Base-by-base conservation (phyloP, 257 asterid species). In the Ligustrum vulgare region DNA sequence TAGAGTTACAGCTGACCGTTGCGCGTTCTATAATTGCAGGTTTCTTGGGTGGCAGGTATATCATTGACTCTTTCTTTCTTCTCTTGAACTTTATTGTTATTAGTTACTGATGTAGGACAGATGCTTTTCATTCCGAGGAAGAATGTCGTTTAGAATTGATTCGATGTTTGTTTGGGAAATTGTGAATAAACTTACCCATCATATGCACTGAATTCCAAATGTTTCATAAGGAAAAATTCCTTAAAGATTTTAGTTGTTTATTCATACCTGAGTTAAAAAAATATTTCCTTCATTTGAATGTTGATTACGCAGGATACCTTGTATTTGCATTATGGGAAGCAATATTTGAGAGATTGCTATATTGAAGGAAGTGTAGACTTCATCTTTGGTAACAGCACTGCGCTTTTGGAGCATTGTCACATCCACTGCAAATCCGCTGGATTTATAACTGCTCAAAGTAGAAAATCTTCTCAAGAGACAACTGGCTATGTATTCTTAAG, bases 341-440 rank as follows among this genome's bases (percentile, higher is more conserved):
- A 91, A 54, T 95, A 93, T 78, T 79, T 95, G 78, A 86, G 88
- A 78, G 96, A 95, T 83, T 95, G 99, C 85, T 93, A 95, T 72
- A 75, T 95, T 63, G 99, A 95, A 86, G 99, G 99, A 77, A 93
- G 97, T 41, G 97, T 91, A 34, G 98, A 95, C 86, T 93, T 95
- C 89, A 93, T 95, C 73, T 93, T 95, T 74, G 99, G 99, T 25
- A 95, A 95, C 75, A 93, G 98, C 91, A 95, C 99, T 28, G 96
- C 98, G 20, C 91, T 95, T 77, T 77, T 93, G 87, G 99, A 95
- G 90, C 96, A 91, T 78, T 95, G 97, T 49, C 99, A 95, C 79
- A 93, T 93, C 80, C 97, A 93, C 81, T 95, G 98, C 93, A 95
- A 93, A 79, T 78, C 98, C 3, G 78, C 83, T 10, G 99, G 99